Conservation (phyloP, 1,139 yeast genomes). For the Blastobotrys buckinghamii region DNA sequence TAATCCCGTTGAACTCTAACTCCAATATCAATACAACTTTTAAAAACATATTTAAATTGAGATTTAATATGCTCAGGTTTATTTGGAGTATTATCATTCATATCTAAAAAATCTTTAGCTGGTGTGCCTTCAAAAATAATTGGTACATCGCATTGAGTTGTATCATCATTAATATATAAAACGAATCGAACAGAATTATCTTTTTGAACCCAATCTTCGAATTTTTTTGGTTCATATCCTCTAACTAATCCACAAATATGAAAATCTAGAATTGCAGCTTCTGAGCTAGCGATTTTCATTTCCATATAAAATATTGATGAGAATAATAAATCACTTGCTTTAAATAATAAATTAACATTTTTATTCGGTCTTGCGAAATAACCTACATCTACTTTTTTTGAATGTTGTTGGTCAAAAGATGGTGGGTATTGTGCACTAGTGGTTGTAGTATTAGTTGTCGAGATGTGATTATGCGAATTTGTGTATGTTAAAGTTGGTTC, state of each 20-base stretch:
- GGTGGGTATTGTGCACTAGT: too few relatives aligned
- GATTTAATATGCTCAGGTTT: not conserved
- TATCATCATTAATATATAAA: slow-evolving; percentile 1
- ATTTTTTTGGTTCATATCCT: not conserved
- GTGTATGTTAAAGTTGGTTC: too few relatives aligned
- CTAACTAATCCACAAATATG: slow-evolving; percentile 4
- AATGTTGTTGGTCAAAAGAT: too few relatives aligned
- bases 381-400: too few relatives aligned
- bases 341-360: too few relatives aligned
- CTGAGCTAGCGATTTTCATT: slow-evolving; percentile 1
- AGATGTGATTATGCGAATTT: too few relatives aligned
- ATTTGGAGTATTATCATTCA: not conserved
- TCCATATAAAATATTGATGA: slow-evolving; percentile 1
- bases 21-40: not conserved
- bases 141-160: slow-evolving; percentile 1
- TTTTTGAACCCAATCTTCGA: not conserved
- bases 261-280: not conserved
- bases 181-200: not conserved
- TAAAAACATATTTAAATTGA: not conserved
- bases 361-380: too few relatives aligned
- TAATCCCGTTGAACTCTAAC: too few relatives aligned
- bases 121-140: slow-evolving; percentile 6
- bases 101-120: slow-evolving; percentile 3
- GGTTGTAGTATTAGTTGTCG: too few relatives aligned
- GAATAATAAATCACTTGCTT: too few relatives aligned